A percentile compares a stretch with the other conserved stretches of the same genome.
phyloP scores from a whole-genome alignment of 495 filamentous ascomycete species.

The Neurospora sp. region DNA sequence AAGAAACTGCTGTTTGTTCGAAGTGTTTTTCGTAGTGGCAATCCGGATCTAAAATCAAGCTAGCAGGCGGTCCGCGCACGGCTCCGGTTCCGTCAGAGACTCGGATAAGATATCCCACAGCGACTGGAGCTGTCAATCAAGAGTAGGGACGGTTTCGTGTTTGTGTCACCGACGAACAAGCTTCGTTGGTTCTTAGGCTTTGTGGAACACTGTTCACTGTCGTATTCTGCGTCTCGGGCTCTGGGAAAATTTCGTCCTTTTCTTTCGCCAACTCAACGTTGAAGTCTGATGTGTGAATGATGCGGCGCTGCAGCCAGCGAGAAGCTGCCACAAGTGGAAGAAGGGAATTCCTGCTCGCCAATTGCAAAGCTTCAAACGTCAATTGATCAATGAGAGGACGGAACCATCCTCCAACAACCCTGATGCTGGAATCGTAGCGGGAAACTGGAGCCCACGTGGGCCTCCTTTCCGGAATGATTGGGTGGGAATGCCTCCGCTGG shows the following conservation, averaged over 20 bases:
- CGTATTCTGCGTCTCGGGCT: neutral
- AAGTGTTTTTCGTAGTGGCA: neutral
- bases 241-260: neutral
- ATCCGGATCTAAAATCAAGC: neutral
- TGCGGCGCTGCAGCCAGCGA: conserved; percentile 7
- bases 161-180: neutral
- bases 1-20: neutral
- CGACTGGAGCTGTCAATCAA: neutral
- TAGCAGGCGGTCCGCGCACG: neutral
- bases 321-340: conserved; percentile 4
- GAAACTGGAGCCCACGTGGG: neutral
- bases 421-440: neutral
- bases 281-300: neutral
- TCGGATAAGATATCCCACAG: neutral
- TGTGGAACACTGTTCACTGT: neutral
- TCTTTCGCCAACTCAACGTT: neutral
- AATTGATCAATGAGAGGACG: conserved; percentile 25
- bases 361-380: conserved; percentile 5
- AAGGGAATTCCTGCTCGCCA: neutral
- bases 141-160: neutral
- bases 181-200: neutral
- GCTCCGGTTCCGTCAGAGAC: neutral
- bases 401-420: neutral
- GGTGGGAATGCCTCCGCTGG: neutral
- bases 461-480: neutral